Evolutionary conservation across 2,329 filamentous ascomycete genomes (phyloP).

Genomic region (Fusarium buharicum): DNA sequence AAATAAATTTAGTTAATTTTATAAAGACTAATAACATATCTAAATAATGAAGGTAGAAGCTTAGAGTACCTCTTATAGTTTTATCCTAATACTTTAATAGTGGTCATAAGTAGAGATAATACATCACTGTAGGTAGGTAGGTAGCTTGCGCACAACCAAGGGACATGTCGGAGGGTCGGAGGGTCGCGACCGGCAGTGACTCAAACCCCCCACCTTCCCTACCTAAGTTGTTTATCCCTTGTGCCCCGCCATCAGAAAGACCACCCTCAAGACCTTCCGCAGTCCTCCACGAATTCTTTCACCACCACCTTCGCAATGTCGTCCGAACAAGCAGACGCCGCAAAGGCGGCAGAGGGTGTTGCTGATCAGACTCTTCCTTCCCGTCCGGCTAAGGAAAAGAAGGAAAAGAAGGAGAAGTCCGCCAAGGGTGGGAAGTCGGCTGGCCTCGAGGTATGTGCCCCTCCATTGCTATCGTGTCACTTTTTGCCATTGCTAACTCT

Average conservation of each 20-base stretch:
- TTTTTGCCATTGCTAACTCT: conserved; percentile 36
- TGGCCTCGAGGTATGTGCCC: conserved; percentile 58
- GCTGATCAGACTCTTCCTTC: conserved; percentile 50
- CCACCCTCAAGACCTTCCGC: conserved; percentile 40
- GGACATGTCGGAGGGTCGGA: not conserved
- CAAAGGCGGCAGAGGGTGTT: conserved; percentile 50
- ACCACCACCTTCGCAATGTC: conserved; percentile 49
- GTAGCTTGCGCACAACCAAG: no score
- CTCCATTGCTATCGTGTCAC: conserved; percentile 17
- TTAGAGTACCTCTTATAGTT: no score
- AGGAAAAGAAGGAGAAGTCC: conserved; percentile 51
- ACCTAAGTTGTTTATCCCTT: conserved; percentile 41
- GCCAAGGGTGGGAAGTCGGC: conserved; percentile 70
- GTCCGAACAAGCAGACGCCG: conserved; percentile 51
- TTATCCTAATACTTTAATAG: no score
- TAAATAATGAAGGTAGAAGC: no score
- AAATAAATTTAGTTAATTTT: no score
- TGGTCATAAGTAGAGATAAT: no score
- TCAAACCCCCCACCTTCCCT: conserved; percentile 49
- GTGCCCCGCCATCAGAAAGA: conserved; percentile 45
- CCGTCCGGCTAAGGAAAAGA: conserved; percentile 52
- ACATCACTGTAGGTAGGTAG: no score
- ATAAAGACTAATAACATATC: no score
- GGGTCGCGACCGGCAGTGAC: conserved; percentile 39
- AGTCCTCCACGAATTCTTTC: conserved; percentile 41